phyloP scores from a whole-genome alignment of 345 rosid genomes.

The Mallotus nudiflorus region DNA sequence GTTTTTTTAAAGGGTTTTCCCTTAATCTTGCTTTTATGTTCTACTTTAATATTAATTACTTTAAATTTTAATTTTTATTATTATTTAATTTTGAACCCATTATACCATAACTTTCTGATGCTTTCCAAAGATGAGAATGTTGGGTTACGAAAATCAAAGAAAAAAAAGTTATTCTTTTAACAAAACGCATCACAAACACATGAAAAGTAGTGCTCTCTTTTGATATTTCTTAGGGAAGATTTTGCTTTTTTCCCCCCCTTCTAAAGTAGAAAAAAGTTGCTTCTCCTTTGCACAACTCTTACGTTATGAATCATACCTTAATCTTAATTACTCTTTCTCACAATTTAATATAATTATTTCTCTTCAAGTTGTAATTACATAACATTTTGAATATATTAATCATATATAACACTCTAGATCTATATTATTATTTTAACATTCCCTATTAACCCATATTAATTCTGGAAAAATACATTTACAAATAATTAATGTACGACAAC shows the following conservation, averaged over 20 bases:
- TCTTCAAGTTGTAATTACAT: no score
- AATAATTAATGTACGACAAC: no score
- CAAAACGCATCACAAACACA: constrained; percentile 41
- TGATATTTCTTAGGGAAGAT: constrained; percentile 45
- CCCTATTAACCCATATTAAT: no score
- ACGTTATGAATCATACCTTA: constrained; percentile 45
- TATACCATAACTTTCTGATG: constrained; percentile 27
- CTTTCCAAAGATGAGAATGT: constrained; percentile 50
- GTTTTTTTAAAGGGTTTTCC: background rate
- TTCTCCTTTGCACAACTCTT: constrained; percentile 50
- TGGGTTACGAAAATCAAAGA: constrained; percentile 40
- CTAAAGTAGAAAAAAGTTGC: constrained; percentile 47
- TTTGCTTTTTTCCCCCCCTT: constrained; percentile 41
- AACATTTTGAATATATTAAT: no score
- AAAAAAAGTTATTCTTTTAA: constrained; percentile 36
- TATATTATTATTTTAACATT: no score
- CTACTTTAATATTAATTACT: no score
- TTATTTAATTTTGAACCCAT: constrained; percentile 15
- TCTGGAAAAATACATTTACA: no score
- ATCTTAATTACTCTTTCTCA: background rate
- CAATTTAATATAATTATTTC: no score
- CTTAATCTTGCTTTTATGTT: background rate
- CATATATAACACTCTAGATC: no score
- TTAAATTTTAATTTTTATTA: constrained; percentile 18
- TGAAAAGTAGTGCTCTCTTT: constrained; percentile 53